Evolutionary conservation across 169 alveolate species (phyloP).

Genomic region (Theileria sp.): DNA sequence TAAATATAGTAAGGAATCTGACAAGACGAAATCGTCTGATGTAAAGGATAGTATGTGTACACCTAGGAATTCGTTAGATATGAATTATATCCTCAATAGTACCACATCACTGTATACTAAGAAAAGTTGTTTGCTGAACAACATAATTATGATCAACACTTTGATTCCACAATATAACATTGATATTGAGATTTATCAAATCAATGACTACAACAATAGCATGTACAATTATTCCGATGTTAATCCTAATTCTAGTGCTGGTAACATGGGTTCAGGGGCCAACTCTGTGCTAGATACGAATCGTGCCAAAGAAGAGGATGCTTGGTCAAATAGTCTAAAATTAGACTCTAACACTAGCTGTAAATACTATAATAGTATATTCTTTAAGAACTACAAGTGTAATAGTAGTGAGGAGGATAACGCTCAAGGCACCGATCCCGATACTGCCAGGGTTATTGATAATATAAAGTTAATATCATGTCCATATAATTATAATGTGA

Average conservation of each 20-base stretch:
- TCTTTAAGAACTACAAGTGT: conserved; percentile 2
- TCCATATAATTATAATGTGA: neutral
- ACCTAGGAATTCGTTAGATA: neutral
- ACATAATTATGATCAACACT: neutral
- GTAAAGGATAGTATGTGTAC: neutral
- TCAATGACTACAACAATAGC: neutral
- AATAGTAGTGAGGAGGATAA: neutral
- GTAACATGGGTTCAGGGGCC: neutral
- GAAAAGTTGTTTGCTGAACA: neutral
- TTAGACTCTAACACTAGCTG: neutral
- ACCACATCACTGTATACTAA: neutral
- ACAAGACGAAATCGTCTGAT: neutral
- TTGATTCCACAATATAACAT: neutral
- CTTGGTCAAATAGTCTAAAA: neutral
- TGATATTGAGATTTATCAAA: neutral
- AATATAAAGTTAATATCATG: neutral
- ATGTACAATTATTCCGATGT: neutral
- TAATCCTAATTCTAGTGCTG: neutral
- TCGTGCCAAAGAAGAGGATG: neutral
- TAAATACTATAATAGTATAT: neutral
- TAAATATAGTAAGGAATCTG: neutral
- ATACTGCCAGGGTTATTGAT: neutral
- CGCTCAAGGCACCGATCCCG: neutral
- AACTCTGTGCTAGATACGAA: neutral
- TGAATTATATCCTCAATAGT: neutral